Base-by-base conservation (phyloP, 164 flowering plant species). In the Tetracentron sinense region DNA sequence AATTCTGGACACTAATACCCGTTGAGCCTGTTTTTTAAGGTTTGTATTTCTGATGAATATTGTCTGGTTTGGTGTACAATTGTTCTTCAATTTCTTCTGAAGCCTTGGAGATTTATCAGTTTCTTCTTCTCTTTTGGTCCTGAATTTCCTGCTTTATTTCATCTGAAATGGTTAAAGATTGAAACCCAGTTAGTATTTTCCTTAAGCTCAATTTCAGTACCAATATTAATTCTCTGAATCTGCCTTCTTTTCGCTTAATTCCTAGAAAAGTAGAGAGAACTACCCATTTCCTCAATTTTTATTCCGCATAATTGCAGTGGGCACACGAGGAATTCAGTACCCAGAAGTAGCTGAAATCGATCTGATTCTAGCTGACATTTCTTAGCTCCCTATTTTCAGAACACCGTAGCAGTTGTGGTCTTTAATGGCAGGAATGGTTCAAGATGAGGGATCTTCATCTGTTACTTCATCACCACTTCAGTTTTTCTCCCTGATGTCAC, bases 381-480 rank as follows among this genome's bases (percentile, higher is more conserved):
- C 54, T 65, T 7, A 20, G n/a, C 30, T 44, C n/a, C 33, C 30
- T 56, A n/a, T 35, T n/a, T n/a, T n/a, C n/a, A n/a, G n/a, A n/a
- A n/a, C n/a, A n/a, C n/a, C n/a, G n/a, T n/a, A n/a, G n/a, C n/a
- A n/a, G n/a, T n/a, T n/a, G n/a, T n/a, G n/a, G 10, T 50, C 53
- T 58, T 64, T 44, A 67, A 77, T 74, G 79, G 81, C 71, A 60
- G 77, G 75, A 66, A 81, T 83, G 85, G 77, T 78, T 61, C 89
- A 83, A 69, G 89, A 81, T 47, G 95, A 84, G 42, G 88, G 84
- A 50, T 78, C 90, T 20, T 82, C 93, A 5, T 82, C 87, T 7
- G 78, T 78, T 22, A 73, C 84, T 28, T 79, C 92, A 42, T 73
- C 93, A 22, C 86, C 90, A 15, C 76, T 83, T 30, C 89, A 81